A percentile compares a stretch with the other conserved stretches of the same genome.
Evolutionary conservation across 306 rosid species (phyloP).

Genomic region (Prunus kanzakura): DNA sequence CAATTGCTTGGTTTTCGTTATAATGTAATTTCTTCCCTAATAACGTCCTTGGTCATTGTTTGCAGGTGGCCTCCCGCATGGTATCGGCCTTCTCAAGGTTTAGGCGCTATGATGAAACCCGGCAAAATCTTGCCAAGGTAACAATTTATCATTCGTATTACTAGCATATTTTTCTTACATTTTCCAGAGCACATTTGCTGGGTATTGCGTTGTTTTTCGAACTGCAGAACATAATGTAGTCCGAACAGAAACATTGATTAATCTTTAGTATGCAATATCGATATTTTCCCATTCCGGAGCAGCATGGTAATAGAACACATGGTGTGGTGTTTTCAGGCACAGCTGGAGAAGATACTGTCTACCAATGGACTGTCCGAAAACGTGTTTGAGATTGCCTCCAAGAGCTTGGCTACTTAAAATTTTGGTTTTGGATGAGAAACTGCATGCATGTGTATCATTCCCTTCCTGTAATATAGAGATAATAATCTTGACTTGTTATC

Average conservation of each 20-base stretch:
- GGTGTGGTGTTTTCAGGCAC: conserved; percentile 62
- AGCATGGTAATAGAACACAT: conserved; percentile 1
- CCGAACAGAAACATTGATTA: background rate
- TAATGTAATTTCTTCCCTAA: background rate
- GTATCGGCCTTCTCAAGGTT: conserved; percentile 96
- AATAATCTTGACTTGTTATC: background rate
- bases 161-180: background rate
- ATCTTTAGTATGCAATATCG: background rate
- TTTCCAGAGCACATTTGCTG: too few relatives aligned
- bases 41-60: background rate
- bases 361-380: conserved; percentile 85
- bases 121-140: conserved; percentile 90
- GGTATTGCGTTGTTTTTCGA: background rate
- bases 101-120: conserved; percentile 77
- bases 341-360: conserved; percentile 86
- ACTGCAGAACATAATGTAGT: background rate
- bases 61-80: conserved; percentile 96
- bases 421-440: background rate
- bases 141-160: background rate
- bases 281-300: background rate
- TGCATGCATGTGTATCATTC: background rate
- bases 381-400: conserved; percentile 91
- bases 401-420: conserved; percentile 74
- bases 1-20: conserved; percentile 9
- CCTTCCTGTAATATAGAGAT: background rate